Evolutionary conservation across 164 flowering plant species (phyloP), one percentile per base, ranked within the genome.

Genomic region (Chimonanthus salicifolius): DNA sequence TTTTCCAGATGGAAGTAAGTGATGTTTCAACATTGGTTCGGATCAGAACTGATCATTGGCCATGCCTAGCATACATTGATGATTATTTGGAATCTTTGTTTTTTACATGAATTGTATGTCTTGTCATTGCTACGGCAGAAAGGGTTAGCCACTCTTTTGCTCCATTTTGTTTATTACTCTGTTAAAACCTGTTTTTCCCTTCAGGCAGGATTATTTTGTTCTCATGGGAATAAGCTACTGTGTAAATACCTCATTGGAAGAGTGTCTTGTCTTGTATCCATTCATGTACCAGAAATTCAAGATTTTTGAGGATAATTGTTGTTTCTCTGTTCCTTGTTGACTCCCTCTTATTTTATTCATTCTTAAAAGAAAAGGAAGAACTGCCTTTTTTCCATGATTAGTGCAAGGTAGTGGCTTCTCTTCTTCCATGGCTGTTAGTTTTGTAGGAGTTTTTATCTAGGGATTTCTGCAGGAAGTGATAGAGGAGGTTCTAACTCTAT

Each of bases 1-100:
- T 95, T 64, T 88, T 95, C 70, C 92, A 84, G 74, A 87, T 95
- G 91, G 99, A 95, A 82, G 91, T 93, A 6, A 68, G 80, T 48
- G 90, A 89, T 68, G 15, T 78, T 74, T 88, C 97, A 54, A 95
- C 99, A 69, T 82, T 93, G 45, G 97, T 93, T 76, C 87, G 94
- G 45, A 89, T 95, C 70, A 84, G 99, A 83, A 93, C 99, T 46
- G 97, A 95, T 84, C 90, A 92, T 79, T 95, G 98, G 99, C 99
- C 99, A 10, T 93, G 98, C 85, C 86, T 93, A 68, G 98, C 99
- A 58, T 93, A 93, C 76, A 81, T 93, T 65, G 99, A 95, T 81
- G 99, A 92, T 75, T 93, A 90, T 84, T 79, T 95, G 84, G 99
- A 95, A 83, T 94, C 97, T 72, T 81, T 93, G 63, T 91, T 85